Evolutionary conservation across 1,139 yeast species (phyloP), one percentile per base, ranked within the genome.

Genomic region (Geotrichum fermentans): DNA sequence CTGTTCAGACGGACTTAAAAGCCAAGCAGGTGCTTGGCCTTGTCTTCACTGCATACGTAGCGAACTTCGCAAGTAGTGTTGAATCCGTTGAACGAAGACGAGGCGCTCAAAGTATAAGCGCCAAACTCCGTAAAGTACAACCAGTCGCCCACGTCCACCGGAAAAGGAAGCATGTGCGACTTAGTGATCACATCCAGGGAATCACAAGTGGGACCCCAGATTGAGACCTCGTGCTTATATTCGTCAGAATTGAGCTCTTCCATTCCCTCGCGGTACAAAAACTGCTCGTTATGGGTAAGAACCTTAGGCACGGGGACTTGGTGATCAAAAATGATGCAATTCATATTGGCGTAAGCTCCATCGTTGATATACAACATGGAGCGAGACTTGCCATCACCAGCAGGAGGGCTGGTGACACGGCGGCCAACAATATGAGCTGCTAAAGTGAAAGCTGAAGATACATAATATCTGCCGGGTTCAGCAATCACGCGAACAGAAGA

Each of bases 161-260:
- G 79, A 47, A 75, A 74, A 16, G 80, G 73, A 62, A 90, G 72
- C 43, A 60, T 59, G 52, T 79, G 70, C 37, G 71, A 73, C 46
- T 73, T 67, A 24, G 85, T 68, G 52, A 92, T 80, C 66, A 96
- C 85, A 67, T 92, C 98, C 57, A 92, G 74, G 3, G 97, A 97
- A 68, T 92, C 98, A 70, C 98, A 92, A 20, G 97, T 92, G 43
- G 97, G 98, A 7, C 98, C 98, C 97, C 97, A 92, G 53, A 92
- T 76, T 18, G 96, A 62, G 73, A 87, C 58, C 49, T 66, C 68
- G 53, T 57, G 56, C 14, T 37, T 42, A 22, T 26, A 21, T n/a
- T 38, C 49, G 33, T 52, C 53, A 47, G 50, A 50, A 41, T 53
- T 51, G 33, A 51, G 47, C 36, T 53, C 54, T 13, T 52, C 51